Percentiles rank a stretch among this genome's conserved stretches.
Conservation (phyloP, 2,329 filamentous ascomycete genomes). For the Stachybotrys chlorohalonatus region DNA sequence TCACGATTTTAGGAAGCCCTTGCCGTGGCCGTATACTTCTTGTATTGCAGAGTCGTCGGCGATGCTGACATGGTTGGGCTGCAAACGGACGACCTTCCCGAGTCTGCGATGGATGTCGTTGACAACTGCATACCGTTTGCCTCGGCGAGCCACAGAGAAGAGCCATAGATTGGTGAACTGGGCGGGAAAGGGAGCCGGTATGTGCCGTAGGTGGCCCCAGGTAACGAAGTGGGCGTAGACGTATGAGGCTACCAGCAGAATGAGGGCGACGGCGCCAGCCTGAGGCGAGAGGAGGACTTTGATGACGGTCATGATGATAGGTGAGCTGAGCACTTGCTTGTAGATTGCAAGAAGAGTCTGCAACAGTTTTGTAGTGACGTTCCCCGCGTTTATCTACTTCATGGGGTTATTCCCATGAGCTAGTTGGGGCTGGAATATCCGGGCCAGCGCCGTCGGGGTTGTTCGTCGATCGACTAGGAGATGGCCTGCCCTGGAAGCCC, state of each 20-base stretch:
- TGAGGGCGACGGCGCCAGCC: slow-evolving; percentile 34
- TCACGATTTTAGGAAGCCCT: slow-evolving; percentile 64
- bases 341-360: too few species aligned
- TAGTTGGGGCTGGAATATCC: too few species aligned
- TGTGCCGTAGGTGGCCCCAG: slow-evolving; percentile 35
- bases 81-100: slow-evolving; percentile 73
- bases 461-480: too few species aligned
- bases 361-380: too few species aligned
- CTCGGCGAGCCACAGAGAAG: slow-evolving; percentile 54
- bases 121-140: slow-evolving; percentile 55
- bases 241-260: slow-evolving; percentile 43
- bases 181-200: slow-evolving; percentile 55
- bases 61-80: slow-evolving; percentile 76
- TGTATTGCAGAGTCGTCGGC: slow-evolving; percentile 72
- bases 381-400: too few species aligned
- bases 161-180: slow-evolving; percentile 76
- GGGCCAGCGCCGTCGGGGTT: too few species aligned
- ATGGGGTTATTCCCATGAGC: too few species aligned
- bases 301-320: slow-evolving; percentile 16
- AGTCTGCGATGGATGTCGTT: slow-evolving; percentile 65
- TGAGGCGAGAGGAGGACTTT: slow-evolving; percentile 32
- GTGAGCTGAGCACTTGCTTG: neutral
- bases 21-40: slow-evolving; percentile 70
- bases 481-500: too few species aligned
- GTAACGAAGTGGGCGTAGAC: slow-evolving; percentile 53